Conservation (phyloP, 352 stramenopile genomes). For the Pythium scleroteichum region DNA sequence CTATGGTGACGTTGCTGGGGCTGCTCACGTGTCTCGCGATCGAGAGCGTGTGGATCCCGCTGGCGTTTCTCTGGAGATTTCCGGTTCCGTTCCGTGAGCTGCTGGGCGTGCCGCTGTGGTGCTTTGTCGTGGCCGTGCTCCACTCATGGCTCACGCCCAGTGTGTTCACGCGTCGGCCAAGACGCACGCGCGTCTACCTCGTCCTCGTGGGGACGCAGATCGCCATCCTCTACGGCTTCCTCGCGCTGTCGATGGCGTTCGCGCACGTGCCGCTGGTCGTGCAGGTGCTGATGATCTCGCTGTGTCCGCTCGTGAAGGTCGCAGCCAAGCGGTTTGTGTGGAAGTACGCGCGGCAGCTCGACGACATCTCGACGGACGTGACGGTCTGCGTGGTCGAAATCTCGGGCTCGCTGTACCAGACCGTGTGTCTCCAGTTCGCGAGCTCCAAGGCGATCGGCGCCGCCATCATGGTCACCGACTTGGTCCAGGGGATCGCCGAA, state of each 20-base stretch:
- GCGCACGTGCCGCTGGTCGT: constrained; percentile 17
- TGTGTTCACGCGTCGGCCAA: constrained; percentile 6
- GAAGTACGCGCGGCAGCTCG: constrained; percentile 34
- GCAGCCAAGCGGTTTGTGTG: constrained; percentile 32
- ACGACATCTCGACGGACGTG: constrained; percentile 45
- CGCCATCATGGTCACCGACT: constrained; percentile 18
- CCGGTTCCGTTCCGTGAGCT: constrained; percentile 26
- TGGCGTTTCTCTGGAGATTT: constrained; percentile 25
- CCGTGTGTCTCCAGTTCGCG: constrained; percentile 32
- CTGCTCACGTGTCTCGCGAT: neutral
- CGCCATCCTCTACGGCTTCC: constrained; percentile 23
- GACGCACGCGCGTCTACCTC: constrained; percentile 15
- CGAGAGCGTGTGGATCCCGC: constrained; percentile 16
- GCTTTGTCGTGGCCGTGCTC: neutral
- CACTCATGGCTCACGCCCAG: constrained; percentile 3
- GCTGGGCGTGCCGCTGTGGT: constrained; percentile 8
- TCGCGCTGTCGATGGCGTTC: constrained; percentile 33
- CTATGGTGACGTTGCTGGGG: constrained; percentile 10
- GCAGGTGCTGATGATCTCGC: constrained; percentile 31
- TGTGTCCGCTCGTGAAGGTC: constrained; percentile 30
- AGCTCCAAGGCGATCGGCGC: constrained; percentile 2
- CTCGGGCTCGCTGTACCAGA: constrained; percentile 33
- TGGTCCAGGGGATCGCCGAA: constrained; percentile 21
- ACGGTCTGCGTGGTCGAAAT: constrained; percentile 48
- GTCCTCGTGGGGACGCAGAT: constrained; percentile 13